Base-by-base conservation (phyloP, 768 basidiomycete genomes). In the Podaxis sp. region DNA sequence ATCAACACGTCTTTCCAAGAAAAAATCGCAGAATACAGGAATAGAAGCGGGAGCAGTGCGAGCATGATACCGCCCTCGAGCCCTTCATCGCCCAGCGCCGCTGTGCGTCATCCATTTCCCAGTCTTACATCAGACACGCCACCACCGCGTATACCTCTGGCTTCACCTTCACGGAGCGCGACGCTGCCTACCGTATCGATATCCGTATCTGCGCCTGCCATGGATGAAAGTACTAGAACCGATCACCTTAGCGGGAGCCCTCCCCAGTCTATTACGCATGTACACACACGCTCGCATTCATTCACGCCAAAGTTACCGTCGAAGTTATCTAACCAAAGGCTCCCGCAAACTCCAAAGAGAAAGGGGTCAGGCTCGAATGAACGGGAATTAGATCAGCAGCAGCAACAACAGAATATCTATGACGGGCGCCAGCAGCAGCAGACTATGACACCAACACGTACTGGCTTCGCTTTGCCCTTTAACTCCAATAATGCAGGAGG, bases 301-400 rank as follows among this genome's bases (percentile, higher is more conserved):
- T 89, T 90, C 64, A 85, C 88, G 0, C 89, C 88, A 0, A 88
- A 87, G 61, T 71, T 89, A 16, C 80, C 89, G 2, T 88, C 89
- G 0, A 90, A 90, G 62, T 75, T 89, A 5, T 79, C 87, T 2
- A 76, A 80, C 16, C 82, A 84, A 37, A 61, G 46, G 32, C 55
- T 57, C 62, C 61, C 23, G 50, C 50, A 44, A 9, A 81, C 76
- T 62, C 86, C 86, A 0, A 84, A 80, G 63, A 70, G 84, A 46
- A 86, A 86, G 65, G 80, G 79, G 0, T 82, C 80, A 0, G 76
- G 74, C 64, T 16, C 65, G 65, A 55, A 53, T 63, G 35, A 55
- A 38, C 44, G 53, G 11, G 59, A 55, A n/a, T 9, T 27, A 3
- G 59, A 61, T 6, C 27, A 46, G 25, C 58, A 59, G 23, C 38